A percentile compares a stretch with the other conserved stretches of the same genome.
phyloP scores from a whole-genome alignment of 2,329 filamentous ascomycete genomes.

The Epichloe amarillans region DNA sequence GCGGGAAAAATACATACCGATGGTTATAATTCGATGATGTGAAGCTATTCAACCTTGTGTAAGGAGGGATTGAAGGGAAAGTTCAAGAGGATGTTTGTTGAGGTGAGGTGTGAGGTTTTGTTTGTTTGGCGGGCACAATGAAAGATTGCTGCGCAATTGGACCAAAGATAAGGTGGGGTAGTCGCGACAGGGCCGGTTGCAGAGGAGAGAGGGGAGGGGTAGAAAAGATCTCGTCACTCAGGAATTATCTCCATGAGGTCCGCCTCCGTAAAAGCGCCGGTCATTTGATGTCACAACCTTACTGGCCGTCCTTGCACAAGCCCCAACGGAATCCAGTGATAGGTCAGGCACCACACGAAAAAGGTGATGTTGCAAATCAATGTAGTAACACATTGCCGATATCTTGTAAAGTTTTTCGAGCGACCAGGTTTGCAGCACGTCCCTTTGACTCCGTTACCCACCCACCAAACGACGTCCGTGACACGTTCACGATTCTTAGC shows the following conservation, averaged over 20 bases:
- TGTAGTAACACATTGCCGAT: not conserved
- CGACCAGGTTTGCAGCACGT: not conserved
- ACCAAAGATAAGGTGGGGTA: slow-evolving; percentile 12
- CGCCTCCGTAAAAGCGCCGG: not conserved
- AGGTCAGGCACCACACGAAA: not conserved
- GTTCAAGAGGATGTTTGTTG: slow-evolving; percentile 3
- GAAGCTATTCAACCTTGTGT: not conserved
- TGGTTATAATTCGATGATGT: not conserved
- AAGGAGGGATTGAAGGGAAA: not conserved
- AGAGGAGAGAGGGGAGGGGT: slow-evolving; percentile 3
- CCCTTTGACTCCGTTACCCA: not conserved
- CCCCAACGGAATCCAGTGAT: not conserved
- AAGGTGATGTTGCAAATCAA: not conserved
- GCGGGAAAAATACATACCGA: not conserved
- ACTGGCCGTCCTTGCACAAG: not conserved
- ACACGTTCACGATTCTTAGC: too few relatives aligned
- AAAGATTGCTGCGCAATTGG: slow-evolving; percentile 3
- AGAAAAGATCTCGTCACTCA: slow-evolving; percentile 11
- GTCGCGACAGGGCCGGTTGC: not conserved
- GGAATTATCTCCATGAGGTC: not conserved
- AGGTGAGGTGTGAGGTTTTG: slow-evolving; percentile 2
- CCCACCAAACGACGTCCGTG: not conserved
- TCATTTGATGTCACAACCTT: not conserved
- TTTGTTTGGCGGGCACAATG: slow-evolving; percentile 3
- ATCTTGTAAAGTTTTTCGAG: not conserved